These are phyloP conservation scores for Cicer cuneatum DNA, from an alignment of 306 rosid species.

Conservation along the genomic window DNA sequence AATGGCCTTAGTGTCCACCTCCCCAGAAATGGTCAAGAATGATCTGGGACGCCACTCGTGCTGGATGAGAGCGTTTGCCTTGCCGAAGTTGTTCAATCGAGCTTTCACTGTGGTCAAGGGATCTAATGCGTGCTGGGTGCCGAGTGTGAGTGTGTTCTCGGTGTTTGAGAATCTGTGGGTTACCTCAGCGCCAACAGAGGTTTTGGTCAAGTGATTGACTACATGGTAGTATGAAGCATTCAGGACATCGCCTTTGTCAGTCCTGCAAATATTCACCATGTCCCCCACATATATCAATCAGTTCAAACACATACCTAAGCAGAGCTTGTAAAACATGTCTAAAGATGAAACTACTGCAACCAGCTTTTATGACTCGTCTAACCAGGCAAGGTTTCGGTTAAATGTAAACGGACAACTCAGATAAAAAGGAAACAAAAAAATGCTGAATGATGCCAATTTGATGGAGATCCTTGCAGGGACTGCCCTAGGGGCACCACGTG, in stretches of 20 bases:
- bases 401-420: neutral
- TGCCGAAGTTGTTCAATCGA: constrained; percentile 75
- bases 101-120: constrained; percentile 75
- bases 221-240: constrained; percentile 81
- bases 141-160: constrained; percentile 77
- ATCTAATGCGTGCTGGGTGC: constrained; percentile 81
- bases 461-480: no score
- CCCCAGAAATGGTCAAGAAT: constrained; percentile 84
- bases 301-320: neutral
- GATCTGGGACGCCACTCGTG: constrained; percentile 97
- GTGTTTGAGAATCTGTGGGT: constrained; percentile 69
- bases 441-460: neutral
- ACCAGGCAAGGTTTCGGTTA: neutral
- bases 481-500: no score
- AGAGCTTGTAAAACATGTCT: neutral
- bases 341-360: neutral
- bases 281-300: constrained; percentile 19
- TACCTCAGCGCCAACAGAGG: constrained; percentile 88
- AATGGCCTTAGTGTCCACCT: constrained; percentile 85
- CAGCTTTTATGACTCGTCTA: neutral
- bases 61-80: constrained; percentile 82
- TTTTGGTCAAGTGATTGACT: constrained; percentile 64
- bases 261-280: constrained; percentile 58
- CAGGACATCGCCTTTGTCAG: constrained; percentile 73
- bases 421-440: neutral